phyloP scores from a whole-genome alignment of 1,284 basidiomycete genomes.

The Sanghuangporus baumii region DNA sequence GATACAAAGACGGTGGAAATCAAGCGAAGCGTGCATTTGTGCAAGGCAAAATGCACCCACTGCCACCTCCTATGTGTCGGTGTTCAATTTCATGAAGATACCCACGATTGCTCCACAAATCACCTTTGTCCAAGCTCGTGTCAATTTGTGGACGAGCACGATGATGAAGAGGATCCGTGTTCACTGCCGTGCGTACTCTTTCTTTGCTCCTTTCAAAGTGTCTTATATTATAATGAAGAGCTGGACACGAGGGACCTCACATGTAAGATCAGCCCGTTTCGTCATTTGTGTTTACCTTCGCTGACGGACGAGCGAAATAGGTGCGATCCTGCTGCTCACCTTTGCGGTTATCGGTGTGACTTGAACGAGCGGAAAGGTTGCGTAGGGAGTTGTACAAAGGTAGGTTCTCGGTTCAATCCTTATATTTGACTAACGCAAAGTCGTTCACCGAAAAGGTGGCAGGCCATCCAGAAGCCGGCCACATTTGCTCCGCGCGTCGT shows the following conservation, averaged over 20 bases:
- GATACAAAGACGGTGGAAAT: constrained; percentile 39
- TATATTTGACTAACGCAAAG: background rate
- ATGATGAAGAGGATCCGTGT: constrained; percentile 22
- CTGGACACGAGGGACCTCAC: constrained; percentile 50
- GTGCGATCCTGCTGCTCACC: constrained; percentile 42
- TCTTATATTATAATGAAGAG: constrained; percentile 29
- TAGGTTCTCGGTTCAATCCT: constrained; percentile 17
- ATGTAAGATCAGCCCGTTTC: constrained; percentile 31
- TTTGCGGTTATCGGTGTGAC: constrained; percentile 44
- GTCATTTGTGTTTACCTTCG: background rate
- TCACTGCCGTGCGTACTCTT: constrained; percentile 38
- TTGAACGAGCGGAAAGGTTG: constrained; percentile 43
- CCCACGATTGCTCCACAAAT: constrained; percentile 44
- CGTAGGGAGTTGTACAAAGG: constrained; percentile 44
- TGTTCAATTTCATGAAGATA: constrained; percentile 37
- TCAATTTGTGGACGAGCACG: constrained; percentile 35
- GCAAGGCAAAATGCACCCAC: constrained; percentile 36
- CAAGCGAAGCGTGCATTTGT: constrained; percentile 41
- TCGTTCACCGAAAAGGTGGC: constrained; percentile 28
- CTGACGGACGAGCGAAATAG: constrained; percentile 26
- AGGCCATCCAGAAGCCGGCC: constrained; percentile 40
- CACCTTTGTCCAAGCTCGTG: constrained; percentile 43
- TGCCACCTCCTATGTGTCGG: constrained; percentile 47
- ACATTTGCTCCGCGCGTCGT: constrained; percentile 44
- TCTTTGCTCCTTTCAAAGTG: constrained; percentile 18